phyloP scores from a whole-genome alignment of 768 basidiomycete species.

The Asterophora lycoperdoides region DNA sequence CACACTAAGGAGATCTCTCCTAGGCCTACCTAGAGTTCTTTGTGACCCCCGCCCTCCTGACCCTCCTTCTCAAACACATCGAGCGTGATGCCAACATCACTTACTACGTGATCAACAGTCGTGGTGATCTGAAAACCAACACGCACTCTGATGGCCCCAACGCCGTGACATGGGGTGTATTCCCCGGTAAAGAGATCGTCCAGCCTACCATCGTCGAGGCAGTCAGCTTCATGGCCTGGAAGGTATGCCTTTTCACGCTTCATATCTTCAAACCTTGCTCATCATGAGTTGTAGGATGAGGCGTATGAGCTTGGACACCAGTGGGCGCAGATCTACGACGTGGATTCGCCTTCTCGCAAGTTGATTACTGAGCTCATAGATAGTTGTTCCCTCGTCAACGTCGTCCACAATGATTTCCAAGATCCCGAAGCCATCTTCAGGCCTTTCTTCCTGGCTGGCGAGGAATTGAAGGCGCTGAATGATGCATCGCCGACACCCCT shows the following conservation, averaged over 20 bases:
- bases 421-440: slow-evolving; percentile 78
- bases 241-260: slow-evolving; percentile 42
- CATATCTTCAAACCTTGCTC: slow-evolving; percentile 1
- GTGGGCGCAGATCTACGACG: slow-evolving; percentile 87
- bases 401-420: slow-evolving; percentile 96
- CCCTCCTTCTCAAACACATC: slow-evolving; percentile 71
- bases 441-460: slow-evolving; percentile 78
- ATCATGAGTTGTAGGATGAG: slow-evolving; percentile 60
- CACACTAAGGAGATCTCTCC: slow-evolving; percentile 1
- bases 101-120: slow-evolving; percentile 96
- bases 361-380: slow-evolving; percentile 80
- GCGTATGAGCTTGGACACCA: slow-evolving; percentile 89
- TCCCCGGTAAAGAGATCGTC: slow-evolving; percentile 94
- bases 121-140: slow-evolving; percentile 92
- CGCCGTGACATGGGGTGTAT: slow-evolving; percentile 98
- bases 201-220: slow-evolving; percentile 97
- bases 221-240: slow-evolving; percentile 98
- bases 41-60: slow-evolving; percentile 70
- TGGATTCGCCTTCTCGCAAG: slow-evolving; percentile 67
- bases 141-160: slow-evolving; percentile 94
- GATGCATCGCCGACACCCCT: slow-evolving; percentile 25
- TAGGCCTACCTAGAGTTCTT: slow-evolving; percentile 98
- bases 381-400: slow-evolving; percentile 81
- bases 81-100: slow-evolving; percentile 86
- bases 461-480: slow-evolving; percentile 46